Percentiles rank a stretch among this genome's conserved stretches.
Evolutionary conservation across 2,329 filamentous ascomycete genomes (phyloP).

Genomic region (Colletotrichum noveboracense): DNA sequence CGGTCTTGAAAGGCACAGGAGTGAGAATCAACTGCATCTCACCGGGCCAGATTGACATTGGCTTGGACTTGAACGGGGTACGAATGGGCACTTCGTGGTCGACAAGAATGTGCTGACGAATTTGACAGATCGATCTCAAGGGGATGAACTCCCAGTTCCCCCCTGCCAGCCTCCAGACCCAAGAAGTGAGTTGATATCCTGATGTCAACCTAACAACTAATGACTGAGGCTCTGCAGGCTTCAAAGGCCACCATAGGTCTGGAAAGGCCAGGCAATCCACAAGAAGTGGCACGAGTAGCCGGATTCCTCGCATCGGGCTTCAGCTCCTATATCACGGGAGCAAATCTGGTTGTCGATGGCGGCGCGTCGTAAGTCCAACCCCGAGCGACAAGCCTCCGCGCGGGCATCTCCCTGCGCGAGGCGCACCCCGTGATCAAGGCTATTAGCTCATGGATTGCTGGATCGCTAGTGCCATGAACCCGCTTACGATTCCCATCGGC

Average conservation of each 20-base stretch:
- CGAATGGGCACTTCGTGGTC: background rate
- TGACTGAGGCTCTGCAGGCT: slow-evolving; percentile 26
- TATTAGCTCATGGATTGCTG: slow-evolving; percentile 17
- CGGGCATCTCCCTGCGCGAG: background rate
- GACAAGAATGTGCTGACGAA: background rate
- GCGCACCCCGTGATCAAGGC: background rate
- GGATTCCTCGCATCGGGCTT: slow-evolving; percentile 69
- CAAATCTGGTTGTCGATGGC: slow-evolving; percentile 67
- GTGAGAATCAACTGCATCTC: slow-evolving; percentile 63
- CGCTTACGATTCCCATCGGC: slow-evolving; percentile 43
- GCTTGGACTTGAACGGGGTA: slow-evolving; percentile 47
- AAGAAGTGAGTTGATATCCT: slow-evolving; percentile 36
- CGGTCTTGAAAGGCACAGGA: slow-evolving; percentile 61
- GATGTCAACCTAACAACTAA: background rate
- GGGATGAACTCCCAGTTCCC: slow-evolving; percentile 60
- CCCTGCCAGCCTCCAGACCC: slow-evolving; percentile 56
- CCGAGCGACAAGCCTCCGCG: background rate
- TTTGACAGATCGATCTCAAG: slow-evolving; percentile 51
- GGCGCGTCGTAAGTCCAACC: slow-evolving; percentile 48
- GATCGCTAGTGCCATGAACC: slow-evolving; percentile 40
- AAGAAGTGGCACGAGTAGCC: slow-evolving; percentile 64
- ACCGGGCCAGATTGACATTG: slow-evolving; percentile 44
- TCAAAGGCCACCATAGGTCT: slow-evolving; percentile 60
- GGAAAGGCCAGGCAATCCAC: slow-evolving; percentile 60
- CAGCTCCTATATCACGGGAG: slow-evolving; percentile 65